These are phyloP conservation scores for Coprinellus micaceus DNA, from an alignment of 768 basidiomycete genomes.

Conservation along the genomic window DNA sequence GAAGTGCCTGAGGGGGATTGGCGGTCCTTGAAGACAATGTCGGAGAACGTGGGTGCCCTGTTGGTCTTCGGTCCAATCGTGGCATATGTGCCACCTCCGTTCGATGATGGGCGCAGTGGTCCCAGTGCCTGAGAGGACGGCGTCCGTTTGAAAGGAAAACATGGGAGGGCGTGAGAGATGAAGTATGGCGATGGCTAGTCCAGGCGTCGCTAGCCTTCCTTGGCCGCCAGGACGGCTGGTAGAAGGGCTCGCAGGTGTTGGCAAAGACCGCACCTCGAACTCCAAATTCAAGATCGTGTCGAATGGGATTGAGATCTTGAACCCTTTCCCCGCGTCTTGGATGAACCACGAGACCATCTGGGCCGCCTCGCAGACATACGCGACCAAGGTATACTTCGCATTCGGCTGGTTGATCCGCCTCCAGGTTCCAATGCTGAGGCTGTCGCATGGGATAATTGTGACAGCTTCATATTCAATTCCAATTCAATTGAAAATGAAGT, in stretches of 20 bases:
- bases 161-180: constrained; percentile 61
- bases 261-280: constrained; percentile 52
- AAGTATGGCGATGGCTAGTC: constrained; percentile 55
- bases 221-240: not conserved
- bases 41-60: constrained; percentile 63
- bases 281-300: constrained; percentile 54
- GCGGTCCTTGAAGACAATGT: constrained; percentile 64
- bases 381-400: constrained; percentile 63
- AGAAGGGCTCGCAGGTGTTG: constrained; percentile 19
- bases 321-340: constrained; percentile 63
- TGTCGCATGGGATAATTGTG: constrained; percentile 71
- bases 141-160: constrained; percentile 59
- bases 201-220: not conserved
- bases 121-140: constrained; percentile 27
- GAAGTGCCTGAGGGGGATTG: constrained; percentile 55
- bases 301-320: constrained; percentile 85
- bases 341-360: constrained; percentile 78
- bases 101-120: constrained; percentile 14
- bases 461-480: constrained; percentile 43
- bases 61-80: constrained; percentile 74
- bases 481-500: constrained; percentile 4
- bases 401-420: constrained; percentile 56
- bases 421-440: constrained; percentile 76
- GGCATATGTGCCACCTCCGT: constrained; percentile 57
- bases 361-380: constrained; percentile 67